Evolutionary conservation across 108 stramenopile genomes (phyloP).

Genomic region (Chaetoceros muelleri): DNA sequence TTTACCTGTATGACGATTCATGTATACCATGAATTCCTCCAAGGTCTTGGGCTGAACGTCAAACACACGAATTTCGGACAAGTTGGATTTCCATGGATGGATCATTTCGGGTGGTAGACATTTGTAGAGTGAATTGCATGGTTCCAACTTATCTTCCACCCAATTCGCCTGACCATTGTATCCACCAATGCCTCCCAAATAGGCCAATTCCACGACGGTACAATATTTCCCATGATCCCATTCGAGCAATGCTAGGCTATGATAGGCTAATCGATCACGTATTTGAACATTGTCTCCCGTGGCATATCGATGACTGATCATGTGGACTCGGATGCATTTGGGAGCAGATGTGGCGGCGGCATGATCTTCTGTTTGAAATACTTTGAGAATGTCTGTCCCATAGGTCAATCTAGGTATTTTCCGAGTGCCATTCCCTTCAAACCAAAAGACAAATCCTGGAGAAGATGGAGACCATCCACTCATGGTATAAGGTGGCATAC

Average conservation of each 20-base stretch:
- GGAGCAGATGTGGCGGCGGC: slow-evolving; percentile 8
- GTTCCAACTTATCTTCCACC: slow-evolving; percentile 38
- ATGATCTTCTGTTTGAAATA: slow-evolving; percentile 19
- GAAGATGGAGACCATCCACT: slow-evolving; percentile 39
- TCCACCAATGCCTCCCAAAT: slow-evolving; percentile 54
- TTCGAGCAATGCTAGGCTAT: slow-evolving; percentile 44
- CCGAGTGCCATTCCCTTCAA: slow-evolving; percentile 15
- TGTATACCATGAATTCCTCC: slow-evolving; percentile 35
- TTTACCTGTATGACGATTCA: slow-evolving; percentile 26
- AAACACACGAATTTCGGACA: slow-evolving; percentile 44
- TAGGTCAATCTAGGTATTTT: slow-evolving; percentile 23
- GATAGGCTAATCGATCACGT: slow-evolving; percentile 40
- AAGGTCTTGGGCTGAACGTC: slow-evolving; percentile 40
- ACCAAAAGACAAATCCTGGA: slow-evolving; percentile 44
- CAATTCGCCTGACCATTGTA: slow-evolving; percentile 49
- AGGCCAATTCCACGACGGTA: slow-evolving; percentile 51
- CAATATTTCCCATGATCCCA: slow-evolving; percentile 53
- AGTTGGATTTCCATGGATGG: slow-evolving; percentile 33
- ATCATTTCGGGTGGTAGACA: slow-evolving; percentile 46
- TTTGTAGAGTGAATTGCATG: slow-evolving; percentile 21
- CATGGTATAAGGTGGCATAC: slow-evolving; percentile 35
- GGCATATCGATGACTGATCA: slow-evolving; percentile 59
- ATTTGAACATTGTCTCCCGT: slow-evolving; percentile 24
- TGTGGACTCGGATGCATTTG: slow-evolving; percentile 22
- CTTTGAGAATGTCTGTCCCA: slow-evolving; percentile 22